Evolutionary conservation across 2,329 filamentous ascomycete species (phyloP), one percentile per base, ranked within the genome.

Genomic region (Talaromyces sp.): DNA sequence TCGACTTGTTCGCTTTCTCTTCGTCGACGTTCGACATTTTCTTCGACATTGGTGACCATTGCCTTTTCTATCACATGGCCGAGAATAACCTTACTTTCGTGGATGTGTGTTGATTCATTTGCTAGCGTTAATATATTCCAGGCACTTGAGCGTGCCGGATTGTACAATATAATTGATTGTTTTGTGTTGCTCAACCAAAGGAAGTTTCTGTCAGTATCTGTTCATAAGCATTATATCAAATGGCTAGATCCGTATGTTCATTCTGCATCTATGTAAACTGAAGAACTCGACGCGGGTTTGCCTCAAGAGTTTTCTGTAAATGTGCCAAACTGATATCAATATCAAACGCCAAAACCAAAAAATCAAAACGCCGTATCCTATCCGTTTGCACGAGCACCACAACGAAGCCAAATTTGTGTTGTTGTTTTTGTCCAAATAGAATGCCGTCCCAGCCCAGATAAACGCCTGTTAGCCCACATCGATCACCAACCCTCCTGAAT

Each of bases 161-260:
- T 60, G 58, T 60, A 60, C 44, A 60, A 60, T 52, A 52, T 31
- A 60, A 12, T 60, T 52, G 11, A 35, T 23, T 8, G 35, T 4
- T 54, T 8, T 33, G 28, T 52, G 1, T 52, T 9, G 33, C 3
- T 18, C 9, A 33, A 52, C 25, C 8, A 9, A 28, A 9, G 33
- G 50, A 35, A 14, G 5, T 21, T 21, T 12, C n/a, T 16, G n/a
- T 3, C 37, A 14, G 5, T 21, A 14, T 12, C n/a, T 16, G n/a
- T 3, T 54, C 12, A 6, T 37, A 21, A 54, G 23, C n/a, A 35
- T 21, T 23, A 54, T 37, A 16, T 9, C 31, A 35, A 5, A 33
- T 52, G 31, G 50, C 50, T 54, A 54, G 50, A 54, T 23, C n/a
- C 21, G 31, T 54, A 54, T 21, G 50, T 18, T 18, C 37, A 37